phyloP scores from a whole-genome alignment of 2,329 filamentous ascomycete species.

The Graphilbum fragrans region DNA sequence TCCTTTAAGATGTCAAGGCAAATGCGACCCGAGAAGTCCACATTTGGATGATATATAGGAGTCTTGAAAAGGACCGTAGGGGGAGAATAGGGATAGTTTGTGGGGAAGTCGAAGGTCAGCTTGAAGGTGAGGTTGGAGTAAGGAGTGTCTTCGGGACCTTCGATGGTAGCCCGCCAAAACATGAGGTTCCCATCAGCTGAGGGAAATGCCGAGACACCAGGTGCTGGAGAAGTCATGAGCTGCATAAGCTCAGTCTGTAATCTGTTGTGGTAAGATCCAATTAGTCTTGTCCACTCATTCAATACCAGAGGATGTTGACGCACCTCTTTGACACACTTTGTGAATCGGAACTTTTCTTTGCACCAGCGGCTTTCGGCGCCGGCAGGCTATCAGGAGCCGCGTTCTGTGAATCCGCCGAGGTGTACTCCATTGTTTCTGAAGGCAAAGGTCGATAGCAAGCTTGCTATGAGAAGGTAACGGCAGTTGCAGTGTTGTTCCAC shows the following conservation, averaged over 20 bases:
- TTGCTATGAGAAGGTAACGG: too few relatives aligned
- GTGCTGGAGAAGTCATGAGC: slow-evolving; percentile 89
- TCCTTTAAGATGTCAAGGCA: slow-evolving; percentile 98
- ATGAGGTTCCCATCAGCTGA: slow-evolving; percentile 81
- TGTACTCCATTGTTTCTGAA: slow-evolving; percentile 31
- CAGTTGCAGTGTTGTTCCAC: too few relatives aligned
- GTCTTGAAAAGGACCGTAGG: slow-evolving; percentile 95
- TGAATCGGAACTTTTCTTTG: slow-evolving; percentile 48
- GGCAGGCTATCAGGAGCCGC: slow-evolving; percentile 50
- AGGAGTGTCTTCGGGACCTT: slow-evolving; percentile 80
- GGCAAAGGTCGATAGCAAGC: not conserved
- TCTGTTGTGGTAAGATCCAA: slow-evolving; percentile 31
- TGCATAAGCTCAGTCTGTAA: slow-evolving; percentile 97
- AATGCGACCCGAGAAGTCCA: slow-evolving; percentile 94
- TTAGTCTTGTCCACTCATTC: not conserved
- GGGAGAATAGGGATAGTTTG: slow-evolving; percentile 84
- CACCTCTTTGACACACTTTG: slow-evolving; percentile 73
- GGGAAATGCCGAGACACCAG: slow-evolving; percentile 90
- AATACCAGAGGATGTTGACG: too few relatives aligned
- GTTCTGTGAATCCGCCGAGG: slow-evolving; percentile 54
- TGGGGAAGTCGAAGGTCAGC: slow-evolving; percentile 80
- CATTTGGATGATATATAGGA: slow-evolving; percentile 97
- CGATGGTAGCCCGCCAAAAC: slow-evolving; percentile 87
- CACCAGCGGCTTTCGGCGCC: slow-evolving; percentile 49
- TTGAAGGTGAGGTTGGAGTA: slow-evolving; percentile 85